Conservation (phyloP, 805 yeast genomes). For the Ogataea neopini region DNA sequence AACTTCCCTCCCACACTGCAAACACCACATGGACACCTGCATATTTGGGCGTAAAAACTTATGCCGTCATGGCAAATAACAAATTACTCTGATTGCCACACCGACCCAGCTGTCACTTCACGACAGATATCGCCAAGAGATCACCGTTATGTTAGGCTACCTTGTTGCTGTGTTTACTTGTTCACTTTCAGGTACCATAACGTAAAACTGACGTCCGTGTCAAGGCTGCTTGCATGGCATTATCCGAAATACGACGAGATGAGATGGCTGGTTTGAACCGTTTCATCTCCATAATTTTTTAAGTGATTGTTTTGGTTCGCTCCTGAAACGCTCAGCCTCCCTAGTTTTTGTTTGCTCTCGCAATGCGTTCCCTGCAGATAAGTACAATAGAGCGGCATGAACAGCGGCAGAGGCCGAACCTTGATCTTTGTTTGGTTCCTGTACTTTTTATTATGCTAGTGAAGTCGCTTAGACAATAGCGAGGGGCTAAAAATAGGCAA, state of each 20-base stretch:
- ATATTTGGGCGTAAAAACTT: not conserved
- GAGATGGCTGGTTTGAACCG: slow-evolving; percentile 5
- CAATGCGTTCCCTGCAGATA: slow-evolving; percentile 4
- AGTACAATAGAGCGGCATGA: not conserved
- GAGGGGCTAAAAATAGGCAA: slow-evolving; percentile 5
- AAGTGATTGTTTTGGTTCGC: not conserved
- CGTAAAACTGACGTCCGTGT: not conserved
- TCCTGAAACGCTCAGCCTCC: slow-evolving; percentile 9
- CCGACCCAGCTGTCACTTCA: no score
- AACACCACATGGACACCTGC: not conserved
- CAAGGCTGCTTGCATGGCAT: not conserved
- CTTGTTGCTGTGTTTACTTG: no score
- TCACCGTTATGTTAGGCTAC: no score
- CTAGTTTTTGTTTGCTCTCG: slow-evolving; percentile 1
- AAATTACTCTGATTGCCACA: no score
- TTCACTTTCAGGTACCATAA: not conserved
- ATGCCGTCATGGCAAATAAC: no score
- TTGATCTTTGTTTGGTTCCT: not conserved
- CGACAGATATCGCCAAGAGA: no score
- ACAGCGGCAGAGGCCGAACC: slow-evolving; percentile 1
- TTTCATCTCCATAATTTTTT: not conserved
- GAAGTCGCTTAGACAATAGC: not conserved
- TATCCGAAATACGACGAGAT: not conserved
- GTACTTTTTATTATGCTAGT: slow-evolving; percentile 2
- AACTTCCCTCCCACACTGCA: not conserved